phyloP scores from a whole-genome alignment of 1,139 yeast species.

The Nadsonia starkeyi-henricii region DNA sequence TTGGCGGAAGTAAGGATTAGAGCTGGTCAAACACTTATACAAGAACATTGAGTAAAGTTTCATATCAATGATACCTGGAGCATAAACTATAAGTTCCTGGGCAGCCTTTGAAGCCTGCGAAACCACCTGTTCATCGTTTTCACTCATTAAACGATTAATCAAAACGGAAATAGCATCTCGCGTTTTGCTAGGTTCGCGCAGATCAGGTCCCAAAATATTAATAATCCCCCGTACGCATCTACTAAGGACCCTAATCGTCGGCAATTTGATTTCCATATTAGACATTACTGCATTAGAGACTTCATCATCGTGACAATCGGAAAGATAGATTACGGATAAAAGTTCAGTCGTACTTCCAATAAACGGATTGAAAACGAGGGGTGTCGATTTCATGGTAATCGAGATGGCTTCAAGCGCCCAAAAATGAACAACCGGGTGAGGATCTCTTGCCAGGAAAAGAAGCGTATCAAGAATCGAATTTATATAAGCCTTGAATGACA shows the following conservation, averaged over 20 bases:
- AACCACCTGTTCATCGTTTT: conserved; percentile 18
- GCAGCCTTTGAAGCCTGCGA: conserved; percentile 17
- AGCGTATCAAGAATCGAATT: conserved; percentile 41
- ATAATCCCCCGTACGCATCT: conserved; percentile 31
- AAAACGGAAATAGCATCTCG: conserved; percentile 16
- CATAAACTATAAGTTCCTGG: conserved; percentile 20
- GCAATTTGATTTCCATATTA: conserved; percentile 32
- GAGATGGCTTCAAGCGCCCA: conserved; percentile 53
- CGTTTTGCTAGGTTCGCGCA: conserved; percentile 21
- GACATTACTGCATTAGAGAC: conserved; percentile 31
- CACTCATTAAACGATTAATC: conserved; percentile 18
- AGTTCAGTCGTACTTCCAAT: conserved; percentile 33
- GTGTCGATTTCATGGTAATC: conserved; percentile 37
- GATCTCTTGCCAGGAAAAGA: conserved; percentile 53
- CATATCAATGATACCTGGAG: conserved; percentile 19
- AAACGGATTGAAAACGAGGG: conserved; percentile 15
- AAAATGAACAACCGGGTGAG: conserved; percentile 71
- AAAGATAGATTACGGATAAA: conserved; percentile 32
- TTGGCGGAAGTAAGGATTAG: conserved; percentile 14
- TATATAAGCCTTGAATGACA: conserved; percentile 26
- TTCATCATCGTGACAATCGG: conserved; percentile 43
- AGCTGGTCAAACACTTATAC: conserved; percentile 16
- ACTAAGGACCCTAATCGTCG: conserved; percentile 29
- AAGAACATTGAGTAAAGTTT: conserved; percentile 16
- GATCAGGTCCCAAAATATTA: conserved; percentile 37